Evolutionary conservation across 345 rosid species (phyloP).

Genomic region (Salix caprea): DNA sequence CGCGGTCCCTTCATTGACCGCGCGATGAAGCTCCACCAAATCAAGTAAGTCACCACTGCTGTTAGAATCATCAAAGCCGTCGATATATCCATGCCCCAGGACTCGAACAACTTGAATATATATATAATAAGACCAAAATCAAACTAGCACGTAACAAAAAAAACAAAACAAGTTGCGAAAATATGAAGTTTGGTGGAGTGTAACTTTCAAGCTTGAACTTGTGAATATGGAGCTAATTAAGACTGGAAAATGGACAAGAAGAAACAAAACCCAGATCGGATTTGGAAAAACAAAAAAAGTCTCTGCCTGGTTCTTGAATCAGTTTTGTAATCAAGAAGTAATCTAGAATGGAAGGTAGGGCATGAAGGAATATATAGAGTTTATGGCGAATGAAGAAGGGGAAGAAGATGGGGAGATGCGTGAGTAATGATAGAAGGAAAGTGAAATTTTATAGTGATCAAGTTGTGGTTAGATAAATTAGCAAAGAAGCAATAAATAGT

Average conservation of each 20-base stretch:
- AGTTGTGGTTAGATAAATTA: too few relatives aligned
- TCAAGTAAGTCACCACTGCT: constrained; percentile 25
- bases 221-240: background rate
- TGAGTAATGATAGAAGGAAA: background rate
- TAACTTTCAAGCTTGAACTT: background rate
- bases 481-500: too few relatives aligned
- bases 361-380: background rate
- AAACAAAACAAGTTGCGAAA: background rate
- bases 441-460: too few relatives aligned
- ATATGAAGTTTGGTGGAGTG: background rate
- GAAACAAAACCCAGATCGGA: background rate
- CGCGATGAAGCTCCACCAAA: constrained; percentile 35
- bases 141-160: background rate
- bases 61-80: constrained; percentile 24
- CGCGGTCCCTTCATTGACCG: constrained; percentile 38
- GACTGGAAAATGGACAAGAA: background rate
- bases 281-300: background rate
- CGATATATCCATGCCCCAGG: constrained; percentile 24
- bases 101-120: background rate
- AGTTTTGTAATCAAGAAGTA: too few relatives aligned
- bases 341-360: too few relatives aligned
- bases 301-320: background rate
- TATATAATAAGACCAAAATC: background rate
- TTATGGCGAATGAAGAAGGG: background rate
- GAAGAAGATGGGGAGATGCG: constrained; percentile 1